Evolutionary conservation across 176 grass and related monocot genomes (phyloP).

Genomic region (Tillandsia fasciculata): DNA sequence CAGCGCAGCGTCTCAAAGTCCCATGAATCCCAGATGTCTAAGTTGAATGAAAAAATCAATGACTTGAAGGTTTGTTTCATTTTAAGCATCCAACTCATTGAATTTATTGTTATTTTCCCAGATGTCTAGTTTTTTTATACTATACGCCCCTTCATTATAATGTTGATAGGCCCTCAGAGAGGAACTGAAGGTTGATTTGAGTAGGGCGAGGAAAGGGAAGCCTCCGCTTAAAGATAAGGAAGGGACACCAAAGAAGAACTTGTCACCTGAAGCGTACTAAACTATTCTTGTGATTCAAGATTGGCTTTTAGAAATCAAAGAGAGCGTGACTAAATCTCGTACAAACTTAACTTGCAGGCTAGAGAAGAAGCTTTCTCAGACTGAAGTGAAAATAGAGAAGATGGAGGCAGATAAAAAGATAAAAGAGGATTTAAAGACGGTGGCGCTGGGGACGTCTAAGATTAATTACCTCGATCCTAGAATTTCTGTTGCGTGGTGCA

Average conservation of each 20-base stretch:
- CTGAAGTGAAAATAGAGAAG: conserved; percentile 72
- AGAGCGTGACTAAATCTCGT: conserved; percentile 7
- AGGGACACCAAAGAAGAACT: conserved; percentile 71
- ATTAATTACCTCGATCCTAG: conserved; percentile 98
- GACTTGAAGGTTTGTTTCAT: conserved; percentile 53
- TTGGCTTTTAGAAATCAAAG: conserved; percentile 18
- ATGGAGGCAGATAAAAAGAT: conserved; percentile 76
- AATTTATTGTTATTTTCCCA: too few species aligned
- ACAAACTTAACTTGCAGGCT: conserved; percentile 55
- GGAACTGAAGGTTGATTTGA: conserved; percentile 67
- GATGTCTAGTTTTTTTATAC: neutral
- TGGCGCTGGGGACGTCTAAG: conserved; percentile 95
- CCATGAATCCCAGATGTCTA: conserved; percentile 83
- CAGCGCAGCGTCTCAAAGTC: conserved; percentile 93
- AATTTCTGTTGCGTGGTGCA: conserved; percentile 94
- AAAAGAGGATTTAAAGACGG: conserved; percentile 89
- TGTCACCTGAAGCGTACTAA: conserved; percentile 67
- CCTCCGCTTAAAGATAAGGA: conserved; percentile 72
- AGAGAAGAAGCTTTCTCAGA: conserved; percentile 51
- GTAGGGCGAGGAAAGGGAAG: conserved; percentile 67
- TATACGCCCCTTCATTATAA: conserved; percentile 16
- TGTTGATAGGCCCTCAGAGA: conserved; percentile 48
- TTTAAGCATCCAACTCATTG: too few species aligned
- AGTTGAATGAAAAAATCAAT: conserved; percentile 84
- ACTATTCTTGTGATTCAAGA: conserved; percentile 9